Evolutionary conservation across 108 stramenopile genomes (phyloP), one percentile per base, ranked within the genome.

Genomic region (Epipyxis sp.): DNA sequence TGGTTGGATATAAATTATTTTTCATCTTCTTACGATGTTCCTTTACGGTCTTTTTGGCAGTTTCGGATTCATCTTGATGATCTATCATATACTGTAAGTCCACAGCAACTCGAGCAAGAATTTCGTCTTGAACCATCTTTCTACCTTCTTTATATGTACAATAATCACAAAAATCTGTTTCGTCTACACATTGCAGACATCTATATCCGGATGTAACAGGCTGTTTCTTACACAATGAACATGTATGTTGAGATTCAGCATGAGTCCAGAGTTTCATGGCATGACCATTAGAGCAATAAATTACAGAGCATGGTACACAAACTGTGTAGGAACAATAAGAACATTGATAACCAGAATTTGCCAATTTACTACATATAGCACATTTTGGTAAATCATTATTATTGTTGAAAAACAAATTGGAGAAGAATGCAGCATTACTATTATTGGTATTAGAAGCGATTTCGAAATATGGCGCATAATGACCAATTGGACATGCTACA

Each of bases 261-360:
- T 65, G 61, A 10, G 61, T 65, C 61, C 61, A 65, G 6, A 65
- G 34, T 37, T 65, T 65, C 34, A 29, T 35, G 34, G 13, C 61
- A 65, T 65, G 61, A 65, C 61, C 61, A 65, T 65, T 65, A 29
- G 10, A 29, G 25, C 61, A 65, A 65, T 65, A 65, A 65, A 65
- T 65, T 6, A 25, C 25, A 32, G 61, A 65, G 34, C 61, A 65
- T 35, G 61, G 61, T 65, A 65, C 61, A 65, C 61, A 65, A 29
- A 65, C 10, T 32, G 6, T 65, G 25, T 65, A 65, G 20, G 10
- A 32, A 65, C 61, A 65, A 65, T 65, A 65, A 37, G 30, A 6
- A 37, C 61, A 65, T 10, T 65, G 61, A 65, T 65, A 65, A 35
- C 61, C 61, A 65, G 20, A 16, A 32, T 65, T 65, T 32, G 25